Evolutionary conservation across 257 asterid species (phyloP).

Genomic region (Thymus mandschuricus): DNA sequence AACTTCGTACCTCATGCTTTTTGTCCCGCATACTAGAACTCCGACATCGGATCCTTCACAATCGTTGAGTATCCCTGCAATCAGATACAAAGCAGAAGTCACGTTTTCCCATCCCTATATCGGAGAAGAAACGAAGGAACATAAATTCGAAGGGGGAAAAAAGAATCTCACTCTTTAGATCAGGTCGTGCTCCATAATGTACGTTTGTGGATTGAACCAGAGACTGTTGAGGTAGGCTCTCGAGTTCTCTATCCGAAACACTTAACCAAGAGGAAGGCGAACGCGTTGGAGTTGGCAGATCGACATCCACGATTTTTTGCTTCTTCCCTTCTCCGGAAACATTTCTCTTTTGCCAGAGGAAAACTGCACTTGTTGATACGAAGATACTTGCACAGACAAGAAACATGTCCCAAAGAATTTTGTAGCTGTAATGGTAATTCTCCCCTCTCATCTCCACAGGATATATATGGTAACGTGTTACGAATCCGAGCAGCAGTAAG

Average conservation of each 20-base stretch:
- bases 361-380: conserved; percentile 48
- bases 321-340: conserved; percentile 23
- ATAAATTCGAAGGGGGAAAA: conserved; percentile 1
- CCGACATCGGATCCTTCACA: conserved; percentile 48
- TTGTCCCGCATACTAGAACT: conserved; percentile 51
- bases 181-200: conserved; percentile 64
- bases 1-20: conserved; percentile 45
- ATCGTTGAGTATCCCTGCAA: conserved; percentile 42
- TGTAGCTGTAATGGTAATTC: conserved; percentile 55
- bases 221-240: conserved; percentile 61
- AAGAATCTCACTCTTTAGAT: conserved; percentile 50
- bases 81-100: neutral
- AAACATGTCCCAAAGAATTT: conserved; percentile 54
- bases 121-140: neutral
- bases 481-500: conserved; percentile 48
- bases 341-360: conserved; percentile 52
- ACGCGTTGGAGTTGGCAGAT: conserved; percentile 29
- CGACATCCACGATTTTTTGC: conserved; percentile 51
- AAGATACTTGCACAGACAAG: conserved; percentile 48
- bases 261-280: conserved; percentile 47
- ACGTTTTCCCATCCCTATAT: neutral
- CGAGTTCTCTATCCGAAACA: conserved; percentile 51
- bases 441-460: conserved; percentile 50
- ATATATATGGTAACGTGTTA: conserved; percentile 49
- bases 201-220: conserved; percentile 55